Conservation (phyloP, 345 rosid species). For the Populus euphratica region DNA sequence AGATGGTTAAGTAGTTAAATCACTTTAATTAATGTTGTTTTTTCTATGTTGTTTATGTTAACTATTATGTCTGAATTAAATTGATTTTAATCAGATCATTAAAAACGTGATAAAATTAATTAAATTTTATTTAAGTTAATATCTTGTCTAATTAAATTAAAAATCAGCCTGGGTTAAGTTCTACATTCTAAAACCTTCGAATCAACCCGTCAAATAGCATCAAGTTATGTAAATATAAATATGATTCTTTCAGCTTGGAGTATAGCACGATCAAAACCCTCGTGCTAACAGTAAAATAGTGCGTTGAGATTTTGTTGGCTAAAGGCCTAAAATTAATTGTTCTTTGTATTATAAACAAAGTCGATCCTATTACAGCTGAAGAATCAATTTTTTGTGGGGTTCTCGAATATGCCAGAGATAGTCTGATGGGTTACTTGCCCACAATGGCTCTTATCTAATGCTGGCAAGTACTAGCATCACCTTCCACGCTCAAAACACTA, state of each 20-base stretch:
- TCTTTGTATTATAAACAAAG: background rate
- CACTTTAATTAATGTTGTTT: no score
- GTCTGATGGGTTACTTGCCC: background rate
- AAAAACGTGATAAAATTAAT: no score
- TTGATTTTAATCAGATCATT: no score
- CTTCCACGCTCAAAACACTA: conserved; percentile 3
- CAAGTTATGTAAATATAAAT: no score
- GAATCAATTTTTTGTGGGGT: background rate
- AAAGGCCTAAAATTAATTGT: background rate
- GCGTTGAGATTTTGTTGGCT: background rate
- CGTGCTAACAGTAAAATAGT: background rate
- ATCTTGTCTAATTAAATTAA: no score
- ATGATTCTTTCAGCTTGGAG: background rate
- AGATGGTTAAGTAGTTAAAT: no score
- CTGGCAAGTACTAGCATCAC: background rate
- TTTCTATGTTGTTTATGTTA: no score
- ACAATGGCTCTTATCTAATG: background rate
- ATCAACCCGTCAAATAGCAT: no score
- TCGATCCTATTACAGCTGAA: background rate
- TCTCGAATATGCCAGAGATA: background rate
- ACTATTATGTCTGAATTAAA: no score
- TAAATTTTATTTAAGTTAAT: no score
- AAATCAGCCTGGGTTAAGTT: no score
- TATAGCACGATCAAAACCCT: background rate
- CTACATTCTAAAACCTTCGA: no score